Percentiles rank a stretch among this genome's conserved stretches.
phyloP scores from a whole-genome alignment of 2,329 filamentous ascomycete species.

The Aspergillus sp. region DNA sequence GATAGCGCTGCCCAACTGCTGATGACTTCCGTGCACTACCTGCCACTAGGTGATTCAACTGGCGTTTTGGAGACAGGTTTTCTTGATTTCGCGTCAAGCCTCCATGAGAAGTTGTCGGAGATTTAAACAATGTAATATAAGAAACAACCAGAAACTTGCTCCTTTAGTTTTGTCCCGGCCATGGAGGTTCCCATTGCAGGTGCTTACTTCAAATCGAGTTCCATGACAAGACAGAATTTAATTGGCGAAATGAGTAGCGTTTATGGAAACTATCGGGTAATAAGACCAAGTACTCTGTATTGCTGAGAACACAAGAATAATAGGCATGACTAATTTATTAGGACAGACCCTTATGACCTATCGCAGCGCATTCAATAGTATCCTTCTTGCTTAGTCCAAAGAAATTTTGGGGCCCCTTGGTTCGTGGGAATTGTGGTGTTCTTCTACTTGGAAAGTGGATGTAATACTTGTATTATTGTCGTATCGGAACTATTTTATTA shows the following conservation, averaged over 20 bases:
- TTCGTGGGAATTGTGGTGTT: no score
- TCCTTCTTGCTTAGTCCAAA: not conserved
- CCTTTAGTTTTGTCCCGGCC: conserved; percentile 7
- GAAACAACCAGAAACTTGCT: not conserved
- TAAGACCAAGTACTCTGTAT: no score
- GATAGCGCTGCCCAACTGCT: not conserved
- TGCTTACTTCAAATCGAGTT: no score
- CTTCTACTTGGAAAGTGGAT: not conserved
- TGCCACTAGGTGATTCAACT: not conserved
- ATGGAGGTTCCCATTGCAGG: conserved; percentile 4
- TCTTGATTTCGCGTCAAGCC: not conserved
- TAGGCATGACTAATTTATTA: no score
- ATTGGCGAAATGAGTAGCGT: not conserved
- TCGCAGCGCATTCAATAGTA: no score
- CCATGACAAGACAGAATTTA: not conserved
- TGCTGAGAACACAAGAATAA: no score
- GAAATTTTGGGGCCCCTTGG: no score
- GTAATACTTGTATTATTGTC: not conserved
- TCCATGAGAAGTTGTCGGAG: not conserved
- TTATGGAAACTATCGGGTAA: no score
- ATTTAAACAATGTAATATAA: not conserved
- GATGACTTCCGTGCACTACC: not conserved
- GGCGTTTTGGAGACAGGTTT: not conserved
- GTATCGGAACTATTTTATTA: not conserved
- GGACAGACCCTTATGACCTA: no score